phyloP scores from a whole-genome alignment of 1,284 basidiomycete genomes.

The Cutaneotrichosporon cavernicola region DNA sequence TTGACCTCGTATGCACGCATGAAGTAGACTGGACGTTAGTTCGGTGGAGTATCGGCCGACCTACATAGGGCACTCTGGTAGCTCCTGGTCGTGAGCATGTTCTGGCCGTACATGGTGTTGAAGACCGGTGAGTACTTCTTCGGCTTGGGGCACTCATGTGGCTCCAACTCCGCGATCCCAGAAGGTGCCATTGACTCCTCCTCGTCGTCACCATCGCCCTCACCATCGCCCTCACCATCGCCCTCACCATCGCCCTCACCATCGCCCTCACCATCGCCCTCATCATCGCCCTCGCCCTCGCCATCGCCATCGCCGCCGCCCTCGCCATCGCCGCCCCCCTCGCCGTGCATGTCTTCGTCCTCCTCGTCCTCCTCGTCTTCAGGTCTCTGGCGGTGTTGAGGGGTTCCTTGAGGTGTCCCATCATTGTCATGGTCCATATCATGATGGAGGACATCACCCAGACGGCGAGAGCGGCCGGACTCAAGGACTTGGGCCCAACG shows the following conservation, averaged over 20 bases:
- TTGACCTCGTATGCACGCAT: slow-evolving; percentile 82
- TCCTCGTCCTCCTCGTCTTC: slow-evolving; percentile 18
- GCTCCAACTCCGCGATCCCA: slow-evolving; percentile 9
- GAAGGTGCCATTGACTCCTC: slow-evolving; percentile 14
- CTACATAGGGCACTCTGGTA: slow-evolving; percentile 87
- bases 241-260: slow-evolving; percentile 21
- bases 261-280: slow-evolving; percentile 18
- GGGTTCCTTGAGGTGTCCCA: not conserved
- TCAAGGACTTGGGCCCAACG: slow-evolving; percentile 48
- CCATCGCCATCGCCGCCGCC: slow-evolving; percentile 19
- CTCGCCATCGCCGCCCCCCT: slow-evolving; percentile 24
- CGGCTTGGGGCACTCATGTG: slow-evolving; percentile 54
- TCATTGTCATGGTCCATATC: slow-evolving; percentile 19
- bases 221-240: slow-evolving; percentile 25
- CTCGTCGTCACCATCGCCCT: slow-evolving; percentile 23
- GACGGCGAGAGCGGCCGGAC: slow-evolving; percentile 27
- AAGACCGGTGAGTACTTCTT: slow-evolving; percentile 72
- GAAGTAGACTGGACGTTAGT: slow-evolving; percentile 67
- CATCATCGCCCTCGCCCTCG: slow-evolving; percentile 27
- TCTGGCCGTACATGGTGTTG: slow-evolving; percentile 79
- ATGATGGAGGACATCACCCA: slow-evolving; percentile 27
- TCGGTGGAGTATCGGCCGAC: slow-evolving; percentile 43
- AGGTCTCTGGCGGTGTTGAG: not conserved
- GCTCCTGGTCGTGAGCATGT: slow-evolving; percentile 78
- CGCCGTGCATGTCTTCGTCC: slow-evolving; percentile 19